Conservation (phyloP, 2,329 filamentous ascomycete species). For the Phialemoniopsis sp. region DNA sequence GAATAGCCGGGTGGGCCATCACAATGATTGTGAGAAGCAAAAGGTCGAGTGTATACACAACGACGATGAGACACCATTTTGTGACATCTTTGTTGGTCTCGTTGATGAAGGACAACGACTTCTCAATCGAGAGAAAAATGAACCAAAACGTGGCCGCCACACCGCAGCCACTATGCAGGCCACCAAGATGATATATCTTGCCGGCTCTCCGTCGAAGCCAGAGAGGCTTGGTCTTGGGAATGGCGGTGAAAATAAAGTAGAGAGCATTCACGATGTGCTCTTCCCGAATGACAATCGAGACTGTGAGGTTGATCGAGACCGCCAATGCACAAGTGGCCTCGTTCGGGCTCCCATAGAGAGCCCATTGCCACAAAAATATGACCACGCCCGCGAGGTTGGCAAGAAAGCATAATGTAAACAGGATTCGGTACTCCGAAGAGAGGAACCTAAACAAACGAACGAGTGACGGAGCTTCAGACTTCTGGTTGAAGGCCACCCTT, state of each 20-base stretch:
- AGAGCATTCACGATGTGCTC: conserved; percentile 44
- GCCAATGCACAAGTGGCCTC: conserved; percentile 18
- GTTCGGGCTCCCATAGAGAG: conserved; percentile 8
- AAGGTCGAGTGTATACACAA: conserved; percentile 52
- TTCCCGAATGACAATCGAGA: conserved; percentile 47
- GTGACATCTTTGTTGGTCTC: conserved; percentile 13
- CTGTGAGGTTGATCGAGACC: conserved; percentile 33
- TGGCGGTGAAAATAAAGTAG: conserved; percentile 11
- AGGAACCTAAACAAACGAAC: too few relatives aligned
- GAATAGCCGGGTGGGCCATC: conserved; percentile 60
- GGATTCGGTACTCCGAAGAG: conserved; percentile 37
- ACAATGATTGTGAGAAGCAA: conserved; percentile 56
- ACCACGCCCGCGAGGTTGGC: conserved; percentile 43
- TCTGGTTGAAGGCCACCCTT: too few relatives aligned
- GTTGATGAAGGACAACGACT: conserved; percentile 13
- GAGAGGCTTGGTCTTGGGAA: conserved; percentile 31
- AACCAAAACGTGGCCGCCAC: conserved; percentile 43
- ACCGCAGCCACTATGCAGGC: conserved; percentile 43
- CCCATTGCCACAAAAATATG: conserved; percentile 18
- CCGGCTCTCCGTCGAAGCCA: conserved; percentile 39
- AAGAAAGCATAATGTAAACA: conserved; percentile 49
- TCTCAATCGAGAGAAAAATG: conserved; percentile 28
- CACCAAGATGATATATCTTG: conserved; percentile 47
- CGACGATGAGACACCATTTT: conserved; percentile 27
- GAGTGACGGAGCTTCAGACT: too few relatives aligned